These are phyloP conservation scores for Pilatotrama ljubarskyi DNA, from an alignment of 768 basidiomycete genomes.

Conservation along the genomic window DNA sequence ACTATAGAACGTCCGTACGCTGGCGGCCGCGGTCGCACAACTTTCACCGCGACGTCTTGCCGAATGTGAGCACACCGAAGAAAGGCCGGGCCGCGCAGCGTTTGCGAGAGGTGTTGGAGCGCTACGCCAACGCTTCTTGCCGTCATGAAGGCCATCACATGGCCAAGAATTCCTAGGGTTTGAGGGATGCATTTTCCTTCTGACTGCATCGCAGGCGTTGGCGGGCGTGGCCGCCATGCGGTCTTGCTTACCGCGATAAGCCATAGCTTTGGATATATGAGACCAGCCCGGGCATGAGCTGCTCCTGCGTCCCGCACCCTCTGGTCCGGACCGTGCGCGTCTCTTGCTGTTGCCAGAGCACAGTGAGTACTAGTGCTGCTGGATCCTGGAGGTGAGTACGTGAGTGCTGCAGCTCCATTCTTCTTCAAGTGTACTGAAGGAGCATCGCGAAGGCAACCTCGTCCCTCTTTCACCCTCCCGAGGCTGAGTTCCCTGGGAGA, in stretches of 20 bases:
- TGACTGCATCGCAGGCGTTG: neutral
- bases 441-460: neutral
- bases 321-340: no score
- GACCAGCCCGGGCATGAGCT: no score
- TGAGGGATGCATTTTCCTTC: neutral
- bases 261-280: neutral
- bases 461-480: neutral
- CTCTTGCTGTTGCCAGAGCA: no score
- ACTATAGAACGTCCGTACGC: neutral
- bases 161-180: neutral
- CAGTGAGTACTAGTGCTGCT: no score
- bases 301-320: no score
- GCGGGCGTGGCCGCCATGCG: neutral
- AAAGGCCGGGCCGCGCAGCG: conserved; percentile 1
- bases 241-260: neutral
- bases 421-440: neutral
- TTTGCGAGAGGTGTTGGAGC: neutral
- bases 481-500: neutral
- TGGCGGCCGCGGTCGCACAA: neutral
- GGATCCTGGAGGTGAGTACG: no score
- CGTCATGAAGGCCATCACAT: conserved; percentile 1
- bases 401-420: no score
- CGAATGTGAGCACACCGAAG: neutral
- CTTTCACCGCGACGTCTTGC: neutral
- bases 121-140: neutral